Conservation (phyloP, 257 asterid species). For the Gardenia jasminoides region DNA sequence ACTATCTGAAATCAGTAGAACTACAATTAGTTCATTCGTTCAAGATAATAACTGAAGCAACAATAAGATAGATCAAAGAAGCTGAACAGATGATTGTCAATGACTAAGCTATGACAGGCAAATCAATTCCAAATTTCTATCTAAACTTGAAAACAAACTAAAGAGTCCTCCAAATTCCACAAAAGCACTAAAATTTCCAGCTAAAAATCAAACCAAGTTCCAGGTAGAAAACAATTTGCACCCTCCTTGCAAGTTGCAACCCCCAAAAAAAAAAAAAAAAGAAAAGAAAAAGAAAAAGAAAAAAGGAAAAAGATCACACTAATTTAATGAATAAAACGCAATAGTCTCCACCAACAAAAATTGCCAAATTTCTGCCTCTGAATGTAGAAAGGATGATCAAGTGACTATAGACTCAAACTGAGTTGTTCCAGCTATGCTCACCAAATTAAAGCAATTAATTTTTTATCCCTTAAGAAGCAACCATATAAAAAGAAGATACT, state of each 20-base stretch:
- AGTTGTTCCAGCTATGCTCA: not conserved
- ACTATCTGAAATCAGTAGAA: conserved; percentile 38
- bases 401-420: not conserved
- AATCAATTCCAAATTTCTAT: not conserved
- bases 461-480: not conserved
- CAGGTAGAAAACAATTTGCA: not conserved
- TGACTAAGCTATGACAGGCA: not conserved
- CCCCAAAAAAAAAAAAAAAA: not conserved
- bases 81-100: not conserved
- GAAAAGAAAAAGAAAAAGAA: too few species aligned
- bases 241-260: not conserved
- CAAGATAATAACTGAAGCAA: not conserved
- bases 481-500: not conserved
- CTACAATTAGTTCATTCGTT: not conserved
- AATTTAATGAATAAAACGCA: not conserved
- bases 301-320: too few species aligned
- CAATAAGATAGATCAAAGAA: too few species aligned
- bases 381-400: not conserved
- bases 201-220: not conserved
- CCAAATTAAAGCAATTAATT: not conserved
- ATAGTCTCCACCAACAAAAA: not conserved
- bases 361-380: not conserved
- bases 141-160: not conserved
- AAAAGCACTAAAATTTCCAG: not conserved
- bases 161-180: not conserved